These are phyloP conservation scores for Penicillium sp. DNA, from an alignment of 2,329 filamentous ascomycete genomes.

Conservation along the genomic window DNA sequence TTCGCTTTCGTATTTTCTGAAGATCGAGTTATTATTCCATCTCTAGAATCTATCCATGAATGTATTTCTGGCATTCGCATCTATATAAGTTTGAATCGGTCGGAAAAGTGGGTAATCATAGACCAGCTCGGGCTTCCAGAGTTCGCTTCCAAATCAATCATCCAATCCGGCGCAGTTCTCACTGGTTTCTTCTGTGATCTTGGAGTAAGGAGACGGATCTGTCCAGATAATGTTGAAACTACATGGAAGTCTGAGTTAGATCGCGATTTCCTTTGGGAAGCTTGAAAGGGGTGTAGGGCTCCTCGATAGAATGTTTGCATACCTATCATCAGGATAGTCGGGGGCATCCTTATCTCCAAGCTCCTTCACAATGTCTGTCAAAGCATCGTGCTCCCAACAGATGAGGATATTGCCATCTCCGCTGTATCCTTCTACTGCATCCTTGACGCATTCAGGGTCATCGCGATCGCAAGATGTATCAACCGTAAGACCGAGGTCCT, in stretches of 20 bases:
- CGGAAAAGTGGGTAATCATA: too few relatives aligned
- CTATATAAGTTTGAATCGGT: too few relatives aligned
- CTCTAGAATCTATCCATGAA: too few relatives aligned
- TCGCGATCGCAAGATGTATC: constrained; percentile 60
- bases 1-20: too few relatives aligned
- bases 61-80: too few relatives aligned
- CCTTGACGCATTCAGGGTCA: constrained; percentile 56
- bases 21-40: too few relatives aligned
- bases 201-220: constrained; percentile 52
- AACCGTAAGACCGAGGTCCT: constrained; percentile 56
- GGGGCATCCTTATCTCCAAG: constrained; percentile 55
- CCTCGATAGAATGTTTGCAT: not conserved
- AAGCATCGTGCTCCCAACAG: constrained; percentile 61
- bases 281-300: too few relatives aligned
- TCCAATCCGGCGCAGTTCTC: constrained; percentile 60
- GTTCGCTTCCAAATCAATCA: constrained; percentile 4
- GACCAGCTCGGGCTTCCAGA: too few relatives aligned
- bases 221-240: constrained; percentile 61
- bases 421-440: constrained; percentile 50
- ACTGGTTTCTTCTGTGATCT: constrained; percentile 48
- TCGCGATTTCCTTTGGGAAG: not conserved
- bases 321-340: constrained; percentile 53
- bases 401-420: constrained; percentile 61
- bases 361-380: constrained; percentile 54
- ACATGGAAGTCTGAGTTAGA: not conserved